These are phyloP conservation scores for Xylaria sp. DNA, from an alignment of 2,329 filamentous ascomycete genomes.

Conservation along the genomic window DNA sequence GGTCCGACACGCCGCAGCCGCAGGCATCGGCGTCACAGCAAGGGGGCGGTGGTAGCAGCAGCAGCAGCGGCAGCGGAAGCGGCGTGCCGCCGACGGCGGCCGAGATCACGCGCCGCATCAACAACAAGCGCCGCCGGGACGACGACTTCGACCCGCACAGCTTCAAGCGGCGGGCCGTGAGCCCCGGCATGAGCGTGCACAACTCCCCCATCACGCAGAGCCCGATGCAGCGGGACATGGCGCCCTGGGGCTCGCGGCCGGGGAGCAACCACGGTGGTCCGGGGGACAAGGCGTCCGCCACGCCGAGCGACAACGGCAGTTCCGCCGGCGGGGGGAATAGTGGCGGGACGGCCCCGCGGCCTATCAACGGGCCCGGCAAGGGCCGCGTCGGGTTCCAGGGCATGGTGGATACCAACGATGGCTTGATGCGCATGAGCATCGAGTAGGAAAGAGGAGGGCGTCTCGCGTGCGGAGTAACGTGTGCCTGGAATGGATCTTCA, in stretches of 20 bases:
- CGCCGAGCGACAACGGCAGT: constrained; percentile 54
- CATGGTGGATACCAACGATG: constrained; percentile 95
- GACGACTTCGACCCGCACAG: constrained; percentile 87
- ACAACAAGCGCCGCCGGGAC: constrained; percentile 82
- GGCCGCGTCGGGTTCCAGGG: constrained; percentile 80
- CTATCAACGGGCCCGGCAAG: constrained; percentile 51
- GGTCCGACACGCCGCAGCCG: constrained; percentile 42
- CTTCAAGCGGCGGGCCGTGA: constrained; percentile 90
- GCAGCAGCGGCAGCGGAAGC: too few relatives aligned
- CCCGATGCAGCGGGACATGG: constrained; percentile 72
- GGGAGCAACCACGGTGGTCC: constrained; percentile 62
- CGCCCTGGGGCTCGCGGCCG: constrained; percentile 72
- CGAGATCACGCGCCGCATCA: constrained; percentile 77
- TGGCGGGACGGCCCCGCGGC: constrained; percentile 40
- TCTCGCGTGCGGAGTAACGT: too few relatives aligned
- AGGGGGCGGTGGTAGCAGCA: too few relatives aligned
- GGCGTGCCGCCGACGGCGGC: constrained; percentile 64
- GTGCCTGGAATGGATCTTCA: too few relatives aligned
- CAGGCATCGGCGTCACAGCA: constrained; percentile 34
- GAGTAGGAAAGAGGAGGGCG: too few relatives aligned
- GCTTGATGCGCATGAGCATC: constrained; percentile 96
- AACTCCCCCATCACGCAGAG: constrained; percentile 89
- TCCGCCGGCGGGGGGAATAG: constrained; percentile 33
- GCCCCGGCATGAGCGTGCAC: constrained; percentile 86
- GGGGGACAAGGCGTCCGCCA: constrained; percentile 52